phyloP scores from a whole-genome alignment of 2,329 filamentous ascomycete species.

The Microsporum ferrugineum region DNA sequence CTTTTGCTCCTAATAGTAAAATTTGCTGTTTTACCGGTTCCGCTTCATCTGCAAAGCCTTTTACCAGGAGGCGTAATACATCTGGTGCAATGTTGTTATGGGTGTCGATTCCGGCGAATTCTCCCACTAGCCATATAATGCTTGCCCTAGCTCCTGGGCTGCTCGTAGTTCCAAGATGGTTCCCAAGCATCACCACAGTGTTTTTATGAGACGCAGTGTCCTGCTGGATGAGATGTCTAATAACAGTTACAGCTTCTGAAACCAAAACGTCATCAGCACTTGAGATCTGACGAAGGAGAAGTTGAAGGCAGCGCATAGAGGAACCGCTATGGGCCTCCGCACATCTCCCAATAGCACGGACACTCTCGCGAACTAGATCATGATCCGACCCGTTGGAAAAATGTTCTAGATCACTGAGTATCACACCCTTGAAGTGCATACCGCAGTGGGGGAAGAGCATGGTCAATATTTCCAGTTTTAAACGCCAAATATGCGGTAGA shows the following conservation, averaged over 20 bases:
- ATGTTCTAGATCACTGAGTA: slow-evolving; percentile 86
- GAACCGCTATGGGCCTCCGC: slow-evolving; percentile 64
- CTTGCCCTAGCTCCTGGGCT: slow-evolving; percentile 83
- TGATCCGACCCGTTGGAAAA: slow-evolving; percentile 69
- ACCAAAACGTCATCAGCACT: slow-evolving; percentile 79
- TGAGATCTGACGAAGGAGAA: slow-evolving; percentile 78
- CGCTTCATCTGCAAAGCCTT: slow-evolving; percentile 71
- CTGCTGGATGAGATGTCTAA: slow-evolving; percentile 89
- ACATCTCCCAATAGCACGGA: slow-evolving; percentile 85
- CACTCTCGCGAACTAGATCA: slow-evolving; percentile 72
- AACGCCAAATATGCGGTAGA: slow-evolving; percentile 67
- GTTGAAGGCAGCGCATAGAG: slow-evolving; percentile 64
- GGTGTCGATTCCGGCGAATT: slow-evolving; percentile 69
- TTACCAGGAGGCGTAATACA: slow-evolving; percentile 75
- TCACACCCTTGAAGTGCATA: slow-evolving; percentile 65
- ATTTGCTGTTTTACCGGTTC: slow-evolving; percentile 86
- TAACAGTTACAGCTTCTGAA: slow-evolving; percentile 86
- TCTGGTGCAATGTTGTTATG: slow-evolving; percentile 88
- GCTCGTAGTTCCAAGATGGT: slow-evolving; percentile 78
- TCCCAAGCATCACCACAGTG: slow-evolving; percentile 80
- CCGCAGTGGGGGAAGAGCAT: slow-evolving; percentile 79
- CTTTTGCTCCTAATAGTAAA: slow-evolving; percentile 84
- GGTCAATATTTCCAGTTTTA: slow-evolving; percentile 85
- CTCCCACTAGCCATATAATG: slow-evolving; percentile 94
- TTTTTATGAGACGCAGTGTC: slow-evolving; percentile 67